phyloP scores from a whole-genome alignment of 2,329 filamentous ascomycete genomes.

The Penicillium griseofulvum region DNA sequence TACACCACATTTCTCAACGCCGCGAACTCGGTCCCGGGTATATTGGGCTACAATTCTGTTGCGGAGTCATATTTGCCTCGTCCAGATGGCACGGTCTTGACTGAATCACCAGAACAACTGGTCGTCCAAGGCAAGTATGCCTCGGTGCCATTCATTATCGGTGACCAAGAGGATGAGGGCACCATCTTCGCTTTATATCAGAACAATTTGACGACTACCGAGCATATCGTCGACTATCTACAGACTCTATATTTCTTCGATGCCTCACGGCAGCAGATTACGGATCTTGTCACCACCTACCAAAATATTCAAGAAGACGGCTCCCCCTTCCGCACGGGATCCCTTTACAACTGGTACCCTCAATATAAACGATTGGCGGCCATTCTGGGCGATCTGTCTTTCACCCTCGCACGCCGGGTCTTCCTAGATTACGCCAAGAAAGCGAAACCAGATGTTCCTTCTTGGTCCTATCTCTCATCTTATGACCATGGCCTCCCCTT shows the following conservation, averaged over 20 bases:
- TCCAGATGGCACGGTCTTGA: conserved; percentile 64
- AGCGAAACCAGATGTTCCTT: conserved; percentile 57
- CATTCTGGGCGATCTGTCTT: conserved; percentile 71
- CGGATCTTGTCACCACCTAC: conserved; percentile 62
- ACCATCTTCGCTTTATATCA: conserved; percentile 72
- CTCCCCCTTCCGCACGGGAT: conserved; percentile 68
- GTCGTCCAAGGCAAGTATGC: conserved; percentile 54
- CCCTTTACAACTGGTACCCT: conserved; percentile 70
- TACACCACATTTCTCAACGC: conserved; percentile 58
- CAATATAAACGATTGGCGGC: conserved; percentile 75
- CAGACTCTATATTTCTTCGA: conserved; percentile 57
- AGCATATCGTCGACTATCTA: conserved; percentile 62
- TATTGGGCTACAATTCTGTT: conserved; percentile 66
- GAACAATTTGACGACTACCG: conserved; percentile 62
- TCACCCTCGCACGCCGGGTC: conserved; percentile 67
- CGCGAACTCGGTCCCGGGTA: conserved; percentile 65
- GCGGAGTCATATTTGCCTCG: conserved; percentile 72
- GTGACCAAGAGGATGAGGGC: conserved; percentile 77
- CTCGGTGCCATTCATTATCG: conserved; percentile 63
- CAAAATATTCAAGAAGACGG: conserved; percentile 56
- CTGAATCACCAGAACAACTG: conserved; percentile 62
- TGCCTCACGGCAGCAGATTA: conserved; percentile 53
- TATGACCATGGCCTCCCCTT: conserved; percentile 70
- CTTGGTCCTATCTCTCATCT: conserved; percentile 72
- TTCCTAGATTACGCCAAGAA: conserved; percentile 54